Conservation (phyloP, 73 alveolate species). For the Paramecium sonneborni region DNA sequence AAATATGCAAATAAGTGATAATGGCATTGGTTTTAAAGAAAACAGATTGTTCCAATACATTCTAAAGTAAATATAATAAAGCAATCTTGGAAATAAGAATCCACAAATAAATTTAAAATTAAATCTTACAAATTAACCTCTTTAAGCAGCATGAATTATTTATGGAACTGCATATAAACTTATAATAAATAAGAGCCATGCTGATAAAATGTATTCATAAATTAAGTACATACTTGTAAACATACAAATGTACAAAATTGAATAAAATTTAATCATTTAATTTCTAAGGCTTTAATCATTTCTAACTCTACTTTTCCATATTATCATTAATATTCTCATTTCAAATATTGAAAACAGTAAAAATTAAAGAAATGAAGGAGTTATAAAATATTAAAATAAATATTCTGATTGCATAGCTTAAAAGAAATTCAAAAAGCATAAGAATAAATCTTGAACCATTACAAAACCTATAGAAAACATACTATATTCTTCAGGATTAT, state of each 20-base stretch:
- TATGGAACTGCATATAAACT: slow-evolving; percentile 49
- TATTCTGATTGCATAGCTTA: slow-evolving; percentile 19
- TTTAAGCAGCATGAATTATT: slow-evolving; percentile 40
- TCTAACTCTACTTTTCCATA: too few relatives aligned
- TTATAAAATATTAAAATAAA: slow-evolving; percentile 55
- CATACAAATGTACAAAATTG: neutral
- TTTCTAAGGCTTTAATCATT: neutral
- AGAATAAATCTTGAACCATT: neutral
- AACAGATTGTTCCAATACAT: slow-evolving; percentile 44
- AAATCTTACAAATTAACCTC: slow-evolving; percentile 56
- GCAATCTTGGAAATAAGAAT: slow-evolving; percentile 47
- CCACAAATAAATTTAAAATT: slow-evolving; percentile 21
- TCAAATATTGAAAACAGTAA: slow-evolving; percentile 55
- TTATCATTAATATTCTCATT: too few relatives aligned
- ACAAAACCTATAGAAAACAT: neutral
- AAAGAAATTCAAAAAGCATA: slow-evolving; percentile 10
- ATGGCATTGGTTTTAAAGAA: slow-evolving; percentile 34
- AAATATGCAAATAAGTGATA: neutral
- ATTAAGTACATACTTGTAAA: neutral
- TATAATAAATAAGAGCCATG: slow-evolving; percentile 41
- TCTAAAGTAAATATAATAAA: slow-evolving; percentile 40
- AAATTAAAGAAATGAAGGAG: slow-evolving; percentile 61
- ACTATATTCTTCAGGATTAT: slow-evolving; percentile 33
- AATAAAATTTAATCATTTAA: neutral
- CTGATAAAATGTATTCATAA: neutral